These are phyloP conservation scores for Lactarius hengduanensis DNA, from an alignment of 768 basidiomycete species.

Conservation along the genomic window DNA sequence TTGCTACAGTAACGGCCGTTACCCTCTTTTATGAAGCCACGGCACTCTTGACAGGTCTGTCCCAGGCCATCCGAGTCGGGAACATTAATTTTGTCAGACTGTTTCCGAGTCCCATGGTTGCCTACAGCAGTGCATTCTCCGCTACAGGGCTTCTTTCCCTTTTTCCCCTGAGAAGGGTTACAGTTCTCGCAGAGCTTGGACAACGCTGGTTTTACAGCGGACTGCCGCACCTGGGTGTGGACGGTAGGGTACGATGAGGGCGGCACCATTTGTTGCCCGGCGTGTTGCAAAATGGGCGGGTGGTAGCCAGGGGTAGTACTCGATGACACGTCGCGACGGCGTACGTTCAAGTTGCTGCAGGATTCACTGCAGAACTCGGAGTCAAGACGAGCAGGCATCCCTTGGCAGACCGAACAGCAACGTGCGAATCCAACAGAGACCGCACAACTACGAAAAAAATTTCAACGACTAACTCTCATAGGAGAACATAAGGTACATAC, in stretches of 20 bases:
- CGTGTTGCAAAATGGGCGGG: too few species aligned
- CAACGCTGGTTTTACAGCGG: too few species aligned
- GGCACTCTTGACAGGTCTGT: slow-evolving; percentile 15
- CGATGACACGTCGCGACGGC: too few species aligned
- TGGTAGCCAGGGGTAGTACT: neutral
- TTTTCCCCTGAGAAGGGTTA: too few species aligned
- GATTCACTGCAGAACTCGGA: slow-evolving; percentile 9
- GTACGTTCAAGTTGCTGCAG: slow-evolving; percentile 4
- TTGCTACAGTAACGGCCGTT: slow-evolving; percentile 5
- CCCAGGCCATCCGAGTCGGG: neutral
- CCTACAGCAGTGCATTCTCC: neutral
- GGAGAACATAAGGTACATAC: slow-evolving; percentile 3
- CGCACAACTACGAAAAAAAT: neutral
- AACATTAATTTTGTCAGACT: neutral
- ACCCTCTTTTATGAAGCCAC: neutral
- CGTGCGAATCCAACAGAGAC: neutral
- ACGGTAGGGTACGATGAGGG: too few species aligned
- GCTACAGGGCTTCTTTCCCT: too few species aligned
- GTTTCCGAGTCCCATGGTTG: neutral
- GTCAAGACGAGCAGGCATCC: slow-evolving; percentile 3
- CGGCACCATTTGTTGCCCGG: too few species aligned
- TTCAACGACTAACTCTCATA: neutral
- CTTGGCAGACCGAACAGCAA: neutral
- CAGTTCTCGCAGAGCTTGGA: too few species aligned
- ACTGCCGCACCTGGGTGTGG: too few species aligned